A percentile compares a stretch with the other conserved stretches of the same genome.
Conservation (phyloP, 805 yeast species). For the Kazachstania psychrophila region DNA sequence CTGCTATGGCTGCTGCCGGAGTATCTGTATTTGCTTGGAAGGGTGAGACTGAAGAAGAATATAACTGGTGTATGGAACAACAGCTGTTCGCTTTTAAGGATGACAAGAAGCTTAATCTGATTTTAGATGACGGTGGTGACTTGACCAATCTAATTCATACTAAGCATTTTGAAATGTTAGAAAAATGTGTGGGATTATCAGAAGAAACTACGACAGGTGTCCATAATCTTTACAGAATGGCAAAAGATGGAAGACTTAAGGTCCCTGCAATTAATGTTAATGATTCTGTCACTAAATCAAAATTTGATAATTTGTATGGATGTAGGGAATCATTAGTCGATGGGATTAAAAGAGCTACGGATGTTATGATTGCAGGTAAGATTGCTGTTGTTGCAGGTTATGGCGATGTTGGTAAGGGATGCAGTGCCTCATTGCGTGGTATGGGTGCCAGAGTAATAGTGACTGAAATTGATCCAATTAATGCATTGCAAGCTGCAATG, state of each 20-base stretch:
- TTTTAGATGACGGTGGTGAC: slow-evolving; percentile 99
- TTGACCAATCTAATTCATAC: slow-evolving; percentile 93
- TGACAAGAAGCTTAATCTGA: slow-evolving; percentile 86
- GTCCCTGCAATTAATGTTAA: slow-evolving; percentile 99
- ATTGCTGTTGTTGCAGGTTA: slow-evolving; percentile 98
- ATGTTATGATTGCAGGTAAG: slow-evolving; percentile 99
- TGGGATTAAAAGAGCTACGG: slow-evolving; percentile 99
- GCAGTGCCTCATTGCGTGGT: slow-evolving; percentile 96
- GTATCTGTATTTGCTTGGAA: slow-evolving; percentile 99
- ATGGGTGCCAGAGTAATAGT: slow-evolving; percentile 99
- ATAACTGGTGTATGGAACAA: slow-evolving; percentile 98
- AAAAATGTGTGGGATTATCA: slow-evolving; percentile 87
- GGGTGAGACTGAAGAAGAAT: slow-evolving; percentile 99
- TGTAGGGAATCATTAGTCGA: slow-evolving; percentile 97
- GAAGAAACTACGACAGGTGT: slow-evolving; percentile 99
- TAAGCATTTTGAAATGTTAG: slow-evolving; percentile 94
- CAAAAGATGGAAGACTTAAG: slow-evolving; percentile 77
- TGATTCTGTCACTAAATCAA: slow-evolving; percentile 98
- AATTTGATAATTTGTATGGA: slow-evolving; percentile 98
- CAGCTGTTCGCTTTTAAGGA: slow-evolving; percentile 97
- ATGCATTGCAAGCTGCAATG: slow-evolving; percentile 98
- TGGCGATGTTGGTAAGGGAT: slow-evolving; percentile 99
- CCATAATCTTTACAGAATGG: slow-evolving; percentile 95
- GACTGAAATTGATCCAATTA: slow-evolving; percentile 96
- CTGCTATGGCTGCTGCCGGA: slow-evolving; percentile 98